Conservation (phyloP, 371 early-diverging fungal genomes). For the Rhizopus delemar region DNA sequence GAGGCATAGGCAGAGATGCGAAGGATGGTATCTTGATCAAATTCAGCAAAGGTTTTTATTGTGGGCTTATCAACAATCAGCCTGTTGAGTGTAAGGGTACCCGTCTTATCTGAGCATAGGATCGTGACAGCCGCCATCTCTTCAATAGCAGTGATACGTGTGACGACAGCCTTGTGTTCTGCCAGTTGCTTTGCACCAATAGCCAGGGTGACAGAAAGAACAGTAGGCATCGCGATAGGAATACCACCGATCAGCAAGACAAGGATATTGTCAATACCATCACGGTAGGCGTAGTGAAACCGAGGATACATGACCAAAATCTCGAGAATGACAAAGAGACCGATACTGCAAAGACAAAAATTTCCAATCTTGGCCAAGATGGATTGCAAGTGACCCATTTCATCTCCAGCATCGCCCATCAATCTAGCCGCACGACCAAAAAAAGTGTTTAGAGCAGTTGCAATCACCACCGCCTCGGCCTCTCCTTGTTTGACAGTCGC, state of each 20-base stretch:
- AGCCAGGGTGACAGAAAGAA: slow-evolving; percentile 88
- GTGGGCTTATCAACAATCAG: slow-evolving; percentile 65
- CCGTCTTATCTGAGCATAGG: slow-evolving; percentile 93
- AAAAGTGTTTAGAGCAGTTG: slow-evolving; percentile 79
- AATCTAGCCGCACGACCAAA: slow-evolving; percentile 82
- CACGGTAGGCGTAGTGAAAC: slow-evolving; percentile 64
- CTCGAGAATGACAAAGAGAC: slow-evolving; percentile 69
- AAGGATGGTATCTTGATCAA: slow-evolving; percentile 51
- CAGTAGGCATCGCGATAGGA: slow-evolving; percentile 74
- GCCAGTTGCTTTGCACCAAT: slow-evolving; percentile 90
- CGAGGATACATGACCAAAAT: slow-evolving; percentile 77
- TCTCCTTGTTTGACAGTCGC: slow-evolving; percentile 88
- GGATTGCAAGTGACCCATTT: slow-evolving; percentile 80
- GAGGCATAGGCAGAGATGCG: slow-evolving; percentile 63
- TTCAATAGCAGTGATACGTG: slow-evolving; percentile 80
- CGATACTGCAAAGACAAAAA: slow-evolving; percentile 69
- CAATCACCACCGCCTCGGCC: slow-evolving; percentile 78
- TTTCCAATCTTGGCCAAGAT: slow-evolving; percentile 86
- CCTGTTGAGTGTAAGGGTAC: slow-evolving; percentile 89
- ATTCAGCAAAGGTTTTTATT: slow-evolving; percentile 55
- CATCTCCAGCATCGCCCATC: slow-evolving; percentile 71
- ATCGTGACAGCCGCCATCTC: slow-evolving; percentile 86
- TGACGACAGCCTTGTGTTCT: slow-evolving; percentile 85
- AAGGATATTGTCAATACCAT: slow-evolving; percentile 63
- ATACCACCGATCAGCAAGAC: slow-evolving; percentile 72